These are phyloP conservation scores for Trichoderma asperellum DNA, from an alignment of 2,329 filamentous ascomycete genomes.

Conservation along the genomic window DNA sequence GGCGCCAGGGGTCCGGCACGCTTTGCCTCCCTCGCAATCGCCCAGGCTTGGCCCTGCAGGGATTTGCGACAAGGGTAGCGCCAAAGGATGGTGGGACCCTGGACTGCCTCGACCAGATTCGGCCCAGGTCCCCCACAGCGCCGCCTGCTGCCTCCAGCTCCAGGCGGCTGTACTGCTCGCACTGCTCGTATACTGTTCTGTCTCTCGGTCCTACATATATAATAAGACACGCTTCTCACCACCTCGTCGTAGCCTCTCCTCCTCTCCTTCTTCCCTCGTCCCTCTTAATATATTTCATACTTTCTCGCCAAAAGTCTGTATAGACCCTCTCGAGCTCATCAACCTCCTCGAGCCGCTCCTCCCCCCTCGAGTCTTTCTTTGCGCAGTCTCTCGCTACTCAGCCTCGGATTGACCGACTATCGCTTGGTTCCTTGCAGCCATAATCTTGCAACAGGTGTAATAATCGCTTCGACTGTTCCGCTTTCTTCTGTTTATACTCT, in stretches of 20 bases:
- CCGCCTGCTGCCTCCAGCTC: background rate
- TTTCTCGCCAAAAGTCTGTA: background rate
- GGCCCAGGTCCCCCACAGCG: background rate
- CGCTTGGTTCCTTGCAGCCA: slow-evolving; percentile 20
- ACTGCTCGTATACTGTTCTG: background rate
- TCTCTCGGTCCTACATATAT: background rate
- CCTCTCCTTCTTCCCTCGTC: slow-evolving; percentile 7
- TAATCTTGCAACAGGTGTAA: slow-evolving; percentile 13
- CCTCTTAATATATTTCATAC: slow-evolving; percentile 22
- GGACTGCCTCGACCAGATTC: slow-evolving; percentile 20
- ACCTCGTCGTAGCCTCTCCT: slow-evolving; percentile 2
- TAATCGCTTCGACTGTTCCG: slow-evolving; percentile 17
- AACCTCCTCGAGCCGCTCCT: slow-evolving; percentile 26
- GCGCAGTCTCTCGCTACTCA: slow-evolving; percentile 30
- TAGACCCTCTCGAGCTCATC: slow-evolving; percentile 4
- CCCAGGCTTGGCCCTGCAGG: slow-evolving; percentile 22
- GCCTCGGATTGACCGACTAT: slow-evolving; percentile 18
- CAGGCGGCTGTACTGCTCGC: background rate
- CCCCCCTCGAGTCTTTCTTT: slow-evolving; percentile 15
- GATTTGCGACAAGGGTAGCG: slow-evolving; percentile 12
- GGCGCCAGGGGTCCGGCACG: slow-evolving; percentile 1
- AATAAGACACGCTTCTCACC: slow-evolving; percentile 29
- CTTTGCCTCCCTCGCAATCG: background rate
- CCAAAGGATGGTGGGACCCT: slow-evolving; percentile 19
- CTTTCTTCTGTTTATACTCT: slow-evolving; percentile 16